A percentile compares a stretch with the other conserved stretches of the same genome.
Conservation (phyloP, 2,329 filamentous ascomycete species). For the Fusarium palustre region DNA sequence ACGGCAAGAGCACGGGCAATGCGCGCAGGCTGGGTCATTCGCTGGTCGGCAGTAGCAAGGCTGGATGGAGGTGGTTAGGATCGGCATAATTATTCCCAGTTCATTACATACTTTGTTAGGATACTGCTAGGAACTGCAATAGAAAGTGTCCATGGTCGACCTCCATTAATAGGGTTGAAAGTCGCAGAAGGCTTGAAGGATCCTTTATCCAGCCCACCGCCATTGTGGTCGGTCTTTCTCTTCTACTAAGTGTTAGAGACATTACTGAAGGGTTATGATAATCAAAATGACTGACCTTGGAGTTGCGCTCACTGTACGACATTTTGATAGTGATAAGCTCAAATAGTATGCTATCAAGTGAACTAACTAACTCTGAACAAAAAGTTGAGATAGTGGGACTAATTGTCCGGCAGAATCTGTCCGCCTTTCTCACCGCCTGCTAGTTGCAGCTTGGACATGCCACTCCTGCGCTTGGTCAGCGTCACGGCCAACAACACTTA, state of each 20-base stretch:
- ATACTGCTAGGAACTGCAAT: conserved; percentile 84
- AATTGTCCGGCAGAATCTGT: conserved; percentile 48
- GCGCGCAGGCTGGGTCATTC: conserved; percentile 77
- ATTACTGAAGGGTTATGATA: rapidly evolving
- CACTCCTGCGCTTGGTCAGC: conserved; percentile 36
- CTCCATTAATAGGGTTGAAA: conserved; percentile 71
- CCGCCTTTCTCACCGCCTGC: conserved; percentile 42
- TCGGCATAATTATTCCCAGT: no score
- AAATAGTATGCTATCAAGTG: conserved; percentile 2
- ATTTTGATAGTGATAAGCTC: conserved; percentile 39
- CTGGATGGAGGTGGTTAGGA: conserved; percentile 60
- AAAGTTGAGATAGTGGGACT: conserved; percentile 39
- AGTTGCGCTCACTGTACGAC: conserved; percentile 51
- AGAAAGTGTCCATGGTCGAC: conserved; percentile 79
- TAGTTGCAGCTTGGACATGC: conserved; percentile 2
- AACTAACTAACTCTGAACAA: conserved; percentile 28
- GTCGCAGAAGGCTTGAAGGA: conserved; percentile 74
- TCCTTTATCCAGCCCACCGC: conserved; percentile 52
- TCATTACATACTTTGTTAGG: conserved; percentile 71
- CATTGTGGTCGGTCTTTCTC: conserved; percentile 61
- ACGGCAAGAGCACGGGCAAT: conserved; percentile 85
- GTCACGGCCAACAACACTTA: conserved; percentile 24
- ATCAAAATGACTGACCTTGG: conserved; percentile 45
- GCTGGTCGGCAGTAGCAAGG: conserved; percentile 78
- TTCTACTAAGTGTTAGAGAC: conserved; percentile 55